Base-by-base conservation (phyloP, 352 stramenopile species). In the Globisporangium barbulae region DNA sequence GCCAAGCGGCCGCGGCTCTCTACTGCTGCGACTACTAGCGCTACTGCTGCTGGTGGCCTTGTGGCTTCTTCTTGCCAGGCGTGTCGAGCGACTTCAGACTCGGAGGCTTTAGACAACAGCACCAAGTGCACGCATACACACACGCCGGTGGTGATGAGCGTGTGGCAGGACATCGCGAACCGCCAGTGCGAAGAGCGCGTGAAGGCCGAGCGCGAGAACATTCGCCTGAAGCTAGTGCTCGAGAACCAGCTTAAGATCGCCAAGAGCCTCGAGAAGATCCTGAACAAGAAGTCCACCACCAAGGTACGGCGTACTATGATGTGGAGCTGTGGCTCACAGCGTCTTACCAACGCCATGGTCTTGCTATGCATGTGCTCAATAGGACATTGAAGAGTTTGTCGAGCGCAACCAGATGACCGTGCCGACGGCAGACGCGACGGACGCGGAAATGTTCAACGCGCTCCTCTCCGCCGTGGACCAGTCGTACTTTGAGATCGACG, bases 121-220 rank as follows among this genome's bases (percentile, higher is more conserved):
- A 22, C 33, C 2, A 3, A 50, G n/a, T 50, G 44, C 9, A 12
- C n/a, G n/a, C 44, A 50, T 8, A 25, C 5, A 15, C n/a, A 50
- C 5, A 9, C n/a, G 2, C 44, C 44, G 15, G n/a, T 25, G 8
- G 44, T 50, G 41, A n/a, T 55, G 25, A 41, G 30, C 61, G 53
- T 68, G 25, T 69, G 65, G 65, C 37, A 71, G 13, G 61, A 69
- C 5, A 69, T 67, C 12, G 64, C 64, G 33, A 50, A 31, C 10
- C 45, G 53, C 41, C 64, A 71, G 25, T 54, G 37, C 39, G 54
- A 64, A 13, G 53, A 84, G 61, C 67, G 73, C 59, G 67, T 79
- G 31, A 79, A 88, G 53, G 65, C 75, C 2, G 76, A 88, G 59
- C 60, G 75, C 25, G 81, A 90, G 63, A 90, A 88, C 58, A 71